Base-by-base conservation (phyloP, 1,284 basidiomycete genomes). In the Leucoagaricus sp. region DNA sequence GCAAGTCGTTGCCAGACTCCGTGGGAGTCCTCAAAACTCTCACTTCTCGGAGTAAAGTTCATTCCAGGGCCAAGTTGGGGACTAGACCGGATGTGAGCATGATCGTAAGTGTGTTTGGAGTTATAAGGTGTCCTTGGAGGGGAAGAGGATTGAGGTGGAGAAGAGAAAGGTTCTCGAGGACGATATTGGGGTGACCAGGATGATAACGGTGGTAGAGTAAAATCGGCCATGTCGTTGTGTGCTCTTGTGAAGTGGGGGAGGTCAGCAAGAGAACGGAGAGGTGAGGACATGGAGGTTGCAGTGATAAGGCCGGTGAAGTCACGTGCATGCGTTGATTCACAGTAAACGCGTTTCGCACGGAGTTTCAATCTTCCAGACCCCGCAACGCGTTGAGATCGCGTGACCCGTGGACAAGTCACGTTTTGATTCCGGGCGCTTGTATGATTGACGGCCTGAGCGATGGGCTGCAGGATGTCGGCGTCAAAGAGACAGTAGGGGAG, bases 301-400 rank as follows among this genome's bases (percentile, higher is more conserved):
- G 67, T 70, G 74, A 76, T 76, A 77, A 70, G 68, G 41, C 61
- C 59, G 40, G 50, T n/a, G 46, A 42, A 40, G 60, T 76, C 75
- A 77, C 75, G 75, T 76, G 75, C 55, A 60, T 68, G 67, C 67
- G 72, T 68, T 64, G 57, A 64, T 65, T 62, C 59, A 48, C 55
- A 61, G 64, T 74, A 68, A 77, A 76, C 74, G 72, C 71, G 72
- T 74, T 76, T 74, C 55, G 54, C 42, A 62, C 74, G 73, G 73
- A 74, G 74, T 59, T 69, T 54, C 6, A 69, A 70, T 53, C 53
- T 41, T 59, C 52, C 34, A 56, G 52, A 61, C 61, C 66, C 69
- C 65, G 64, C 60, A 50, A 33, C 57, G 41, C 59, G 62, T 66
- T 61, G 57, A 31, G 31, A 17, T 21, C 53, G 28, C 54, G 54